phyloP scores from a whole-genome alignment of 805 yeast species.

The Lachancea sp. region DNA sequence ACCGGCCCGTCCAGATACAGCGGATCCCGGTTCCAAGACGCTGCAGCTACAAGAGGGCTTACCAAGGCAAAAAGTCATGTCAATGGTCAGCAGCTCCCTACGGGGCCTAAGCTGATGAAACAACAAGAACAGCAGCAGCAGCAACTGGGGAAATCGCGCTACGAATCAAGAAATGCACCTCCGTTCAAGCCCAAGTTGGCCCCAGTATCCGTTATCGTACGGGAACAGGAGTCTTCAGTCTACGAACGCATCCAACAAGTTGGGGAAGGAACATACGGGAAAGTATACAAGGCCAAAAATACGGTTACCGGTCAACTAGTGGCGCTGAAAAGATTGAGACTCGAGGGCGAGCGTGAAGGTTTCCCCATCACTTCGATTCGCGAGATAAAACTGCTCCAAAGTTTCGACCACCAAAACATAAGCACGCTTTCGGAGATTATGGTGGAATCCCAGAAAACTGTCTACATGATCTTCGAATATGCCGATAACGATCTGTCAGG shows the following conservation, averaged over 20 bases:
- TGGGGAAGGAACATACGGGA: slow-evolving; percentile 98
- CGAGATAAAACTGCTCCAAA: slow-evolving; percentile 78
- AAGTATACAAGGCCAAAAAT: slow-evolving; percentile 53
- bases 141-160: slow-evolving; percentile 3
- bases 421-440: slow-evolving; percentile 83
- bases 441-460: slow-evolving; percentile 58
- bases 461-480: slow-evolving; percentile 89
- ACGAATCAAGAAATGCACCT: slow-evolving; percentile 3
- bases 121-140: neutral
- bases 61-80: neutral
- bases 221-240: slow-evolving; percentile 22
- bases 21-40: slow-evolving; percentile 7
- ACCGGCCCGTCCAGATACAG: slow-evolving; percentile 3
- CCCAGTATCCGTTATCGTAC: slow-evolving; percentile 8
- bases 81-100: slow-evolving; percentile 5
- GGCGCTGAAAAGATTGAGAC: slow-evolving; percentile 79
- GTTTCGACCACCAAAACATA: slow-evolving; percentile 71
- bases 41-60: neutral
- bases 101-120: slow-evolving; percentile 6
- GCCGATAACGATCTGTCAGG: slow-evolving; percentile 93
- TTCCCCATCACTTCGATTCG: slow-evolving; percentile 94
- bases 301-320: slow-evolving; percentile 59
- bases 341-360: slow-evolving; percentile 88
- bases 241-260: slow-evolving; percentile 79
- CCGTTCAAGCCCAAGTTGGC: slow-evolving; percentile 2